phyloP scores from a whole-genome alignment of 177 flowering plant species.

The Vitis hybrid region DNA sequence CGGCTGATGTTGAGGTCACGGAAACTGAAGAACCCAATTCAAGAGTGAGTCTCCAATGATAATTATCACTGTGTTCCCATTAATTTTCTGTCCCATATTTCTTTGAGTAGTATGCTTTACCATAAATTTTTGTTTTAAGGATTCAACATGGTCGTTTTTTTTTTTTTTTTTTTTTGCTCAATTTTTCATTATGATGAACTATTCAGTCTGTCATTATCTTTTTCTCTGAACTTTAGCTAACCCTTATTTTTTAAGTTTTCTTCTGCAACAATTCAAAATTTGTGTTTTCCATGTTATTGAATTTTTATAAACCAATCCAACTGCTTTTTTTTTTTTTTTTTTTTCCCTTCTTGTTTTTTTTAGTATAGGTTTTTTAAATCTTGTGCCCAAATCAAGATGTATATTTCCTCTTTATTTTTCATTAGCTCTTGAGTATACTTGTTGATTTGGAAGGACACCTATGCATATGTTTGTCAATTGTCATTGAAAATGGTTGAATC shows the following conservation, averaged over 20 bases:
- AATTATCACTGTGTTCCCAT: background rate
- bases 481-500: no score
- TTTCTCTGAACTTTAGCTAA: no score
- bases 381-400: background rate
- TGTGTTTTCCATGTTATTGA: background rate
- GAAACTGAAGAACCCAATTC: conserved; percentile 64
- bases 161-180: no score
- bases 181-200: no score
- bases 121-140: background rate
- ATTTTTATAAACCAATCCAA: no score
- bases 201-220: no score
- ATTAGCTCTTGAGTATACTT: no score
- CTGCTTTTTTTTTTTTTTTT: background rate
- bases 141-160: background rate
- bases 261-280: background rate
- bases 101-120: background rate
- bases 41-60: conserved; percentile 41
- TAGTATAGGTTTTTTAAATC: no score
- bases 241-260: no score
- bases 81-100: background rate
- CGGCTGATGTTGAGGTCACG: conserved; percentile 57
- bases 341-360: background rate
- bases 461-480: no score
- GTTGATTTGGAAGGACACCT: no score
- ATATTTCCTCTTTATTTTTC: background rate